These are phyloP conservation scores for Lentinula boryana DNA, from an alignment of 768 basidiomycete genomes.

Conservation along the genomic window DNA sequence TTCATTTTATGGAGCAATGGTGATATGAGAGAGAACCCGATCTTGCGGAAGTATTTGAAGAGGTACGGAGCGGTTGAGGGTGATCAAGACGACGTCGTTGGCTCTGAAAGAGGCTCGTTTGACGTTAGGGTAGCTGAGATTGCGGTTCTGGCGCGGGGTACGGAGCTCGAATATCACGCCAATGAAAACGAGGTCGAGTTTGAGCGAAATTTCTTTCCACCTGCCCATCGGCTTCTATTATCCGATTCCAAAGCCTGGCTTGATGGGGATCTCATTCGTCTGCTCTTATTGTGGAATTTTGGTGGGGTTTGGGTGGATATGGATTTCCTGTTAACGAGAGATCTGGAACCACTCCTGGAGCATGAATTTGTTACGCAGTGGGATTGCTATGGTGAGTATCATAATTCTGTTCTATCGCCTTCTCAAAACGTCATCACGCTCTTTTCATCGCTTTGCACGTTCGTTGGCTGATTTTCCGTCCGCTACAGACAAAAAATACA, in stretches of 20 bases:
- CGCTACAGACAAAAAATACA: conserved; percentile 62
- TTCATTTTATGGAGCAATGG: conserved; percentile 94
- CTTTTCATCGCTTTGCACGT: no score
- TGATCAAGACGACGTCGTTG: neutral
- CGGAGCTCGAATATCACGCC: conserved; percentile 52
- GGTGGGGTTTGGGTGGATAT: conserved; percentile 98
- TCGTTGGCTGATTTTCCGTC: neutral
- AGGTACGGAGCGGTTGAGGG: conserved; percentile 49
- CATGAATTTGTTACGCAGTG: conserved; percentile 98
- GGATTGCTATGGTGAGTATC: conserved; percentile 87
- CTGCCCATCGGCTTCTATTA: conserved; percentile 28
- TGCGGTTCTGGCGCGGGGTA: conserved; percentile 59
- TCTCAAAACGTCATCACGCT: no score
- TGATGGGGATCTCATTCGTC: conserved; percentile 87
- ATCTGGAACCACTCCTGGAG: conserved; percentile 80
- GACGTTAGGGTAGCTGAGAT: conserved; percentile 68
- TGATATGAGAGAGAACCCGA: conserved; percentile 48
- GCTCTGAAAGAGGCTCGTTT: conserved; percentile 35
- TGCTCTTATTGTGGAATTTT: conserved; percentile 82
- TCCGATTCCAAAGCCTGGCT: conserved; percentile 86
- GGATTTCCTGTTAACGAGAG: conserved; percentile 89
- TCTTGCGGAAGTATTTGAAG: conserved; percentile 53
- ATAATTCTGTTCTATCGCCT: neutral
- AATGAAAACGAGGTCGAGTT: neutral
- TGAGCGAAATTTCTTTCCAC: neutral